phyloP scores from a whole-genome alignment of 2,329 filamentous ascomycete species.

The Monascus ruber region DNA sequence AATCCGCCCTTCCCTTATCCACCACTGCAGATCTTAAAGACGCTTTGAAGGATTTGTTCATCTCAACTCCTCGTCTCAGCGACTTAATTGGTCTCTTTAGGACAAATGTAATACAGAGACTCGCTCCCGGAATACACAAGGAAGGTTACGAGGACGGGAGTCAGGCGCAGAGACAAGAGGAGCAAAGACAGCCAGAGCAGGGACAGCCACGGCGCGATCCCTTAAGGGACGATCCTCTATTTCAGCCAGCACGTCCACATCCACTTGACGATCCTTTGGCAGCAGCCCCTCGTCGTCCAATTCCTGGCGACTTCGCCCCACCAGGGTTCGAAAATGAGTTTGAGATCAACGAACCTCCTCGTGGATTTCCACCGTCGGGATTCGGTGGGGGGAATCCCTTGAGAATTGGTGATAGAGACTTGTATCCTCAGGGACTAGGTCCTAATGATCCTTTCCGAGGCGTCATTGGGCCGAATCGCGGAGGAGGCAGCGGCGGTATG shows the following conservation, averaged over 20 bases:
- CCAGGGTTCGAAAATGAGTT: constrained; percentile 91
- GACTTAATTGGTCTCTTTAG: constrained; percentile 65
- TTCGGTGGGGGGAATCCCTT: constrained; percentile 45
- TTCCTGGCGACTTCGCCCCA: constrained; percentile 67
- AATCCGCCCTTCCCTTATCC: constrained; percentile 45
- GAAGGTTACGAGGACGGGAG: constrained; percentile 60
- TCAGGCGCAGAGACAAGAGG: constrained; percentile 19
- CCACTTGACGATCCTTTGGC: constrained; percentile 58
- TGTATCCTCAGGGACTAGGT: constrained; percentile 77
- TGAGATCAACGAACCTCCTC: constrained; percentile 61
- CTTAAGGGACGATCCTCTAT: constrained; percentile 41
- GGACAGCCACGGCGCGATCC: constrained; percentile 34
- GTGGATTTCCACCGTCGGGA: constrained; percentile 31
- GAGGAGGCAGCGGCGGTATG: constrained; percentile 70
- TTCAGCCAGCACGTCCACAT: constrained; percentile 53
- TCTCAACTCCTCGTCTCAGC: constrained; percentile 56
- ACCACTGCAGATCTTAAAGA: constrained; percentile 19
- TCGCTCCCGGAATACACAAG: constrained; percentile 65
- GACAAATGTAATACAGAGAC: constrained; percentile 68
- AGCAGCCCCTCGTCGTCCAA: constrained; percentile 46
- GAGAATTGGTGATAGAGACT: constrained; percentile 71
- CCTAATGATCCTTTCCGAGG: constrained; percentile 71
- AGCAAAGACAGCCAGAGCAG: constrained; percentile 29
- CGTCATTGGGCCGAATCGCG: constrained; percentile 50
- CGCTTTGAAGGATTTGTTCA: constrained; percentile 52